phyloP scores from a whole-genome alignment of 371 early-diverging fungal species.

The Apophysomyces sp. region DNA sequence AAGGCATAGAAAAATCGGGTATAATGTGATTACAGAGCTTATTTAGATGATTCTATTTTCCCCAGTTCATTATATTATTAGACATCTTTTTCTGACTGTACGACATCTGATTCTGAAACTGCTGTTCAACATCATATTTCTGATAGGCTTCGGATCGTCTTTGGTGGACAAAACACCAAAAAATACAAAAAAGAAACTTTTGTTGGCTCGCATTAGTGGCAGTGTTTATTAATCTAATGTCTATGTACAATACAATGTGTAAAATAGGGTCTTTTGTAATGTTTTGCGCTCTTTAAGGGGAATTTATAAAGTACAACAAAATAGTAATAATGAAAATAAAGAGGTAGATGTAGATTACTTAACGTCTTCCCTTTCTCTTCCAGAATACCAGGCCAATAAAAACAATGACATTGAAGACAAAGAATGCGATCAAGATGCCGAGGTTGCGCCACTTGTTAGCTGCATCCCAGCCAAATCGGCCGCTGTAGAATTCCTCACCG shows the following conservation, averaged over 20 bases:
- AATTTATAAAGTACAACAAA: neutral
- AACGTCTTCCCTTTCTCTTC: constrained; percentile 20
- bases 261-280: neutral
- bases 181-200: too few relatives aligned
- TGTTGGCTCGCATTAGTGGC: too few relatives aligned
- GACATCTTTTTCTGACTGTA: too few relatives aligned
- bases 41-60: too few relatives aligned
- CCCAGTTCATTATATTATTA: too few relatives aligned
- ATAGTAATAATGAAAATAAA: neutral
- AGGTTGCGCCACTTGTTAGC: constrained; percentile 68
- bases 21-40: too few relatives aligned
- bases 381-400: constrained; percentile 21
- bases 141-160: too few relatives aligned
- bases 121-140: too few relatives aligned
- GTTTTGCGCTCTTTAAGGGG: neutral
- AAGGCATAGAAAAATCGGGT: too few relatives aligned
- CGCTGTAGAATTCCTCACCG: constrained; percentile 53
- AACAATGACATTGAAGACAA: constrained; percentile 46
- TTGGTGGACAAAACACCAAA: too few relatives aligned
- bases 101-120: too few relatives aligned
- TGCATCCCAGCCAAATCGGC: constrained; percentile 25
- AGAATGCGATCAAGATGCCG: constrained; percentile 51
- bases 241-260: neutral
- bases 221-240: too few relatives aligned
- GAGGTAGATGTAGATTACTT: constrained; percentile 2